Percentiles rank a stretch among this genome's conserved stretches.
phyloP scores from a whole-genome alignment of 768 basidiomycete species.

The Pisolithus sp. region DNA sequence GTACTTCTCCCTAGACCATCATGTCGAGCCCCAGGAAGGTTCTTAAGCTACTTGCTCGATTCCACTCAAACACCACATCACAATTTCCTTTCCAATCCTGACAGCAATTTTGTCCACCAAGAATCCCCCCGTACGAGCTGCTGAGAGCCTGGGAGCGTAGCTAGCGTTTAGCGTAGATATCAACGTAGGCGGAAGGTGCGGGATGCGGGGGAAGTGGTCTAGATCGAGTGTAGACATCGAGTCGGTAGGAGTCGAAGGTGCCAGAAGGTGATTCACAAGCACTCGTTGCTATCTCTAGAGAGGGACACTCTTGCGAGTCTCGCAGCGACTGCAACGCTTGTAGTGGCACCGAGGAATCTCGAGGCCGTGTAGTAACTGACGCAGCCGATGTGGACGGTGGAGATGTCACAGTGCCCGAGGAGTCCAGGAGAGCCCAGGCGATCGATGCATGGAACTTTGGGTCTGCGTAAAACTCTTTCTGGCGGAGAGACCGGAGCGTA shows the following conservation, averaged over 20 bases:
- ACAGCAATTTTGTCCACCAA: slow-evolving; percentile 49
- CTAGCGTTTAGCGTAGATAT: slow-evolving; percentile 44
- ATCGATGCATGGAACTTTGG: slow-evolving; percentile 89
- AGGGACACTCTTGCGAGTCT: no score
- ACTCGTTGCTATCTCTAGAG: no score
- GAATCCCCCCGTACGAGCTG: slow-evolving; percentile 42
- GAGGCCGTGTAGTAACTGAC: background rate
- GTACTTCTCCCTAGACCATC: no score
- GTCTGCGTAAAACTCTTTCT: slow-evolving; percentile 71
- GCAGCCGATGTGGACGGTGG: background rate
- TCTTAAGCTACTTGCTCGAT: slow-evolving; percentile 6
- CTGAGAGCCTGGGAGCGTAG: slow-evolving; percentile 37
- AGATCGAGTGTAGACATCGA: background rate
- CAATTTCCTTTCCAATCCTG: slow-evolving; percentile 66
- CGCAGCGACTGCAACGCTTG: no score
- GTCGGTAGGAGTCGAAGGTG: background rate
- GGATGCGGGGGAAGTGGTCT: slow-evolving; percentile 40
- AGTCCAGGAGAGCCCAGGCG: slow-evolving; percentile 75
- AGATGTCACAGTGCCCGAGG: slow-evolving; percentile 1
- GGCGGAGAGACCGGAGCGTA: slow-evolving; percentile 51
- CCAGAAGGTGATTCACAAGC: background rate
- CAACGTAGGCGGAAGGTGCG: slow-evolving; percentile 42
- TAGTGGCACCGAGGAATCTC: no score
- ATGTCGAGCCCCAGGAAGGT: background rate
- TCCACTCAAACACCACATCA: slow-evolving; percentile 36